Evolutionary conservation across 2,329 filamentous ascomycete genomes (phyloP).

Genomic region (Falciphora oryzae): DNA sequence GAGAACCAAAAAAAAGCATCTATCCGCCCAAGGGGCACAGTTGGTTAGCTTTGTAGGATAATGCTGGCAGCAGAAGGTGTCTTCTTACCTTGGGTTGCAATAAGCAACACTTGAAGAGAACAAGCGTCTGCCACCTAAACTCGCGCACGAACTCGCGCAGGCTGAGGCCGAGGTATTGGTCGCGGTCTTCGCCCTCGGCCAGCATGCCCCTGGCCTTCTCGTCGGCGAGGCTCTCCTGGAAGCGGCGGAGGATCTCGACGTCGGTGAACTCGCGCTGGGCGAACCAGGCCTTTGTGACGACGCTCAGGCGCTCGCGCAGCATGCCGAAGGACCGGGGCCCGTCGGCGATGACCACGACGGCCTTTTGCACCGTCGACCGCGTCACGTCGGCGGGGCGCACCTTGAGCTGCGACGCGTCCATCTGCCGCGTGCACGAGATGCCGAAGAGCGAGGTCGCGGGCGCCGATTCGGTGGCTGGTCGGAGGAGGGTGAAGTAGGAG

Average conservation of each 20-base stretch:
- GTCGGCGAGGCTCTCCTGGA: slow-evolving; percentile 79
- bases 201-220: slow-evolving; percentile 53
- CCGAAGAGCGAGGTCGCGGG: slow-evolving; percentile 84
- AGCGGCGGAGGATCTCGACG: slow-evolving; percentile 80
- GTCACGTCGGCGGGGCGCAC: slow-evolving; percentile 84
- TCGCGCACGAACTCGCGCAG: slow-evolving; percentile 87
- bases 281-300: slow-evolving; percentile 96
- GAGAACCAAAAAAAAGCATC: slow-evolving; percentile 99
- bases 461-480: slow-evolving; percentile 54
- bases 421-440: slow-evolving; percentile 89
- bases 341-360: slow-evolving; percentile 91
- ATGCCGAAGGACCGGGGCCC: slow-evolving; percentile 86
- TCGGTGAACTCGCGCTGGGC: slow-evolving; percentile 90
- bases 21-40: slow-evolving; percentile 28
- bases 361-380: slow-evolving; percentile 96
- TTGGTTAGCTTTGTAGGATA: not conserved
- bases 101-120: slow-evolving; percentile 88
- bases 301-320: slow-evolving; percentile 79
- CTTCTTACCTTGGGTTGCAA: slow-evolving; percentile 79
- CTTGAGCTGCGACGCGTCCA: slow-evolving; percentile 72
- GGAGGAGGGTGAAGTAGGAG: slow-evolving; percentile 91
- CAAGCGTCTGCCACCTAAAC: slow-evolving; percentile 90
- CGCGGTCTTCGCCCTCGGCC: slow-evolving; percentile 62
- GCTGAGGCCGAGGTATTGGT: slow-evolving; percentile 85
- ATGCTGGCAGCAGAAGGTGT: too few relatives aligned